These are phyloP conservation scores for Podaxis sp. DNA, from an alignment of 768 basidiomycete species.

Conservation along the genomic window DNA sequence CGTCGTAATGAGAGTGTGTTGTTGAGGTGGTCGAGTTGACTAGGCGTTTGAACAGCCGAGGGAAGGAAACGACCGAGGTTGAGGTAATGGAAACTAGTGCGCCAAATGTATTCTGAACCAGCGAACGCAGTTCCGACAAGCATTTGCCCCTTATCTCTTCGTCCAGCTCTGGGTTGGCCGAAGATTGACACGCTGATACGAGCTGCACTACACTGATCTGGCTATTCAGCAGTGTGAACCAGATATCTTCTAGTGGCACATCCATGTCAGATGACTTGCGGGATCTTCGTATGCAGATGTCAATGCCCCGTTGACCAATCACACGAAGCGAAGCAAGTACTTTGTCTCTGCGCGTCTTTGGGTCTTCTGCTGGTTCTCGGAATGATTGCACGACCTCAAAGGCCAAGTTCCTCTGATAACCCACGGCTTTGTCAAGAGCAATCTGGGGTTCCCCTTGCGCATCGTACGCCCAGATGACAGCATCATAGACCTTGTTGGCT, in stretches of 20 bases:
- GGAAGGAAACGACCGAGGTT: conserved; percentile 79
- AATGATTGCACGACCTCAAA: conserved; percentile 41
- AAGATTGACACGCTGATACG: conserved; percentile 41
- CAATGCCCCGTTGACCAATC: conserved; percentile 56
- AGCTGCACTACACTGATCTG: conserved; percentile 79
- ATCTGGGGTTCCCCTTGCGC: conserved; percentile 54
- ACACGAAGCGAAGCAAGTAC: conserved; percentile 48
- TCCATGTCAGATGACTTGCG: conserved; percentile 32
- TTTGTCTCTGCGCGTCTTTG: conserved; percentile 22
- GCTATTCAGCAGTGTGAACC: conserved; percentile 81
- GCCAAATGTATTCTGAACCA: conserved; percentile 82
- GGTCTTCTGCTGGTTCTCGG: conserved; percentile 29
- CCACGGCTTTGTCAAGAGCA: conserved; percentile 65
- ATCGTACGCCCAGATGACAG: conserved; percentile 78
- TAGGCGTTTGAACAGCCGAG: conserved; percentile 86
- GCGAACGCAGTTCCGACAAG: conserved; percentile 55
- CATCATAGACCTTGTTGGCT: conserved; percentile 59
- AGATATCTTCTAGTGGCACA: conserved; percentile 72
- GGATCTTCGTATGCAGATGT: conserved; percentile 70
- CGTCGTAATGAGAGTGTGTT: conserved; percentile 71
- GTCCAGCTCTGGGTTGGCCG: not conserved
- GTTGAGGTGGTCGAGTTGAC: conserved; percentile 68
- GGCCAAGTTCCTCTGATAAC: conserved; percentile 35
- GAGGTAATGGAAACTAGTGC: conserved; percentile 83
- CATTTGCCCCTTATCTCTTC: conserved; percentile 10